Evolutionary conservation across 1,284 basidiomycete genomes (phyloP), one percentile per base, ranked within the genome.

Genomic region (Ganoderma meredithae): DNA sequence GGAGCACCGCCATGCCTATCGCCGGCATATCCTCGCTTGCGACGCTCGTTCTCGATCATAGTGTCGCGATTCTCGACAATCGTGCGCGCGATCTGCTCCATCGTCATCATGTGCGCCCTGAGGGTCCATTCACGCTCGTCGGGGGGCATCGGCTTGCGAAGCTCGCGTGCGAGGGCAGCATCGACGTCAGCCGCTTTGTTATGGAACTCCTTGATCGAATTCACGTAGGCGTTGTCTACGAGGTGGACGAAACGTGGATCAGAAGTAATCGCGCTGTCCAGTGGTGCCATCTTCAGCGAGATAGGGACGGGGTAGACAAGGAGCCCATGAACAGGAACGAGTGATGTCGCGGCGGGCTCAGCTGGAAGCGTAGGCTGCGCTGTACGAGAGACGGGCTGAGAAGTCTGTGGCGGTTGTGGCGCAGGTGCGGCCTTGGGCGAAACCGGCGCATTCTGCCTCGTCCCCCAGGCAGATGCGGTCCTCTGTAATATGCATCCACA

Each of bases 191-290:
- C 73, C 5, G 72, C 75, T 60, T 69, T 65, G 39, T 43, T 7
- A 60, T 77, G 74, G 68, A 75, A 77, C 59, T 73, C 61, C 33
- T 66, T 68, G 55, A 77, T 75, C 6, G 71, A 72, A 63, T 69
- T 71, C 15, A 64, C 31, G 52, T 67, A 62, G 12, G 67, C 53
- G 60, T 69, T 72, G 13, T 72, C 69, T 4, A 69, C 59, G 33
- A 72, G 59, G 3, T 19, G 52, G 25, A 49, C 19, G 53, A 67
- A 71, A 7, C 67, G 67, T 1, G 69, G 41, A 56, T 72, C 65
- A 8, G 62, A 61, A 9, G 62, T 22, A 9, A 63, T 64, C 2
- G 62, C 52, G 41, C 63, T 36, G 22, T 69, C 67, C 3, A 70
- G 49, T 1, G 71, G 60, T 0, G 61, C 12, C 63, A 62, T 63